Evolutionary conservation across 106 monocot genomes (phyloP), one percentile per base, ranked within the genome.

Genomic region (Phalaenopsis equestris): DNA sequence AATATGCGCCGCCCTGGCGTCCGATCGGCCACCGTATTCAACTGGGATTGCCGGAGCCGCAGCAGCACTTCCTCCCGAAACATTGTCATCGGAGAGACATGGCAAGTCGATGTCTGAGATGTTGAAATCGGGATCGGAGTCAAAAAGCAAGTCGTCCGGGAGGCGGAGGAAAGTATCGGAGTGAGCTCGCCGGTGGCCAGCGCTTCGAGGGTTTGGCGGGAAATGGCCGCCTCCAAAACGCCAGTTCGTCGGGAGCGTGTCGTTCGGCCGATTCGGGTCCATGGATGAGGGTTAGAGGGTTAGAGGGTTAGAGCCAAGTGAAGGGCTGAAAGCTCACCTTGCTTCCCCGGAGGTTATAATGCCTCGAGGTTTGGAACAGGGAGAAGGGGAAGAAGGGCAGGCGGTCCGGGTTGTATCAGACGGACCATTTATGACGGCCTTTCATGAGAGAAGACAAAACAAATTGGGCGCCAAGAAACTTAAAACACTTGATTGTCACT

Each of bases 111-210:
- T 76, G 76, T 49, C 76, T 74, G 64, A 64, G 83, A 36, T 43
- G 43, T 73, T 82, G 36, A 93, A 93, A 77, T 94, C 96, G 56
- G 91, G 79, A 80, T 93, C 96, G 58, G 91, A 84, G 85, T 92
- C 94, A 65, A 94, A 82, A 55, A 92, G 84, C 77, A 97, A 77
- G 78, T 94, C 93, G 61, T 97, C 94, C 45, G 96, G 94, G 47
- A 97, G 79, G 36, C 90, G 92, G 48, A 94, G 83, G 80, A 94
- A 87, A 65, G 89, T 92, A 82, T 97, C 96, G 30, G 96, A 97
- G 77, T 94, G 94, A 16, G 92, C 90, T 15, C 96, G 81, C 8
- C 96, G 90, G 86, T 97, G 91, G 43, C 19, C 75, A n/a, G 82
- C 17, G 12, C 56, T 52, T 17, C 80, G 48, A n/a, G 84, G 67